Evolutionary conservation across 306 rosid genomes (phyloP).

Genomic region (Trifolium subterraneum): DNA sequence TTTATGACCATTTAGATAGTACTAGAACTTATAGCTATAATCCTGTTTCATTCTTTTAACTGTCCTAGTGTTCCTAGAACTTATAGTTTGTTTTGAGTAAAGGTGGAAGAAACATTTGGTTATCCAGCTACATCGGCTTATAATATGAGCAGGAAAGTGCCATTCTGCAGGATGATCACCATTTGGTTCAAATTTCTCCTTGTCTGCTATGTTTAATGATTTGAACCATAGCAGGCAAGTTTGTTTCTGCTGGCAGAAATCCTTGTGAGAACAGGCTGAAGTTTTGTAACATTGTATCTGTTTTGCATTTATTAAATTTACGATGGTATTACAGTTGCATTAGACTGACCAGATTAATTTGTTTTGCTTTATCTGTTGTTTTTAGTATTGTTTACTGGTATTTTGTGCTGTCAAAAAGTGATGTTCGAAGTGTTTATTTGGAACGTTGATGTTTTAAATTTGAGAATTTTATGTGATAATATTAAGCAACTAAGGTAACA

Average conservation of each 20-base stretch:
- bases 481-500: background rate
- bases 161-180: too few relatives aligned
- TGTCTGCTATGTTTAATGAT: too few relatives aligned
- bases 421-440: background rate
- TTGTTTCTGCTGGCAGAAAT: constrained; percentile 50
- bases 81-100: too few relatives aligned
- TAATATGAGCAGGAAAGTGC: too few relatives aligned
- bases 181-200: too few relatives aligned
- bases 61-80: constrained; percentile 8
- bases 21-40: background rate
- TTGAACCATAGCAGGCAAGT: constrained; percentile 46
- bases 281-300: constrained; percentile 52
- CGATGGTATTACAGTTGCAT: constrained; percentile 42
- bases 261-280: constrained; percentile 63
- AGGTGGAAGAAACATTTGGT: too few relatives aligned
- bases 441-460: background rate
- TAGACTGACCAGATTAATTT: constrained; percentile 55
- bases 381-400: background rate
- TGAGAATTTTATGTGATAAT: background rate
- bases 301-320: constrained; percentile 53
- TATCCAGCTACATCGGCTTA: too few relatives aligned
- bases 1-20: constrained; percentile 24
- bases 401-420: background rate
- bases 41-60: background rate
- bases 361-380: constrained; percentile 41